These are phyloP conservation scores for Pythium phragmiticola DNA, from an alignment of 352 stramenopile genomes.

Conservation along the genomic window DNA sequence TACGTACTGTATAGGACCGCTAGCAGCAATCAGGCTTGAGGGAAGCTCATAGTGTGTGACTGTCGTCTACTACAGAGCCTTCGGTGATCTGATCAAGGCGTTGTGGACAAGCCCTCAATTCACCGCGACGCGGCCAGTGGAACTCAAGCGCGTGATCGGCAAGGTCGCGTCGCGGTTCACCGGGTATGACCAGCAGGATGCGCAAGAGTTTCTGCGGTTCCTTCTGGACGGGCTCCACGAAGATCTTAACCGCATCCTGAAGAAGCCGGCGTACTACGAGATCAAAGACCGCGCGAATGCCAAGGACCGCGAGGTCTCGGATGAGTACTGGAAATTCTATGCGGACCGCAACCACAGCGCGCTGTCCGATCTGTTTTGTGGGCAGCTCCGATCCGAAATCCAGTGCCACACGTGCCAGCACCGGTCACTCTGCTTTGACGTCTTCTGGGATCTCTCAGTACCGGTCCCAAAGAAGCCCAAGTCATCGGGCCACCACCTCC, in stretches of 20 bases:
- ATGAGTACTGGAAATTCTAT: constrained; percentile 89
- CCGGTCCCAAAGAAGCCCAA: constrained; percentile 71
- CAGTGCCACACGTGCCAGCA: constrained; percentile 69
- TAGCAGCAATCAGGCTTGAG: too few species aligned
- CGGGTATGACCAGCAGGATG: constrained; percentile 88
- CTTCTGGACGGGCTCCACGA: constrained; percentile 86
- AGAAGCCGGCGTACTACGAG: constrained; percentile 73
- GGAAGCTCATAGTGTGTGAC: neutral
- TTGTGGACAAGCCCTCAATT: constrained; percentile 66
- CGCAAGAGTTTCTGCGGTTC: constrained; percentile 90
- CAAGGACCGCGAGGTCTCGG: constrained; percentile 59
- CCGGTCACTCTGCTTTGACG: constrained; percentile 77
- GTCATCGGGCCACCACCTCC: constrained; percentile 18
- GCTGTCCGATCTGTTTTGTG: constrained; percentile 81
- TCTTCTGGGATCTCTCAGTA: constrained; percentile 83
- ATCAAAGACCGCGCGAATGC: constrained; percentile 57
- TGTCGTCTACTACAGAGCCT: constrained; percentile 34
- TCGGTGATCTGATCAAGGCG: constrained; percentile 63
- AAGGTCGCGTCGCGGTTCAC: constrained; percentile 71
- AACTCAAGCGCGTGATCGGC: constrained; percentile 75
- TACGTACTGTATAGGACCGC: neutral
- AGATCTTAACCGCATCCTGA: constrained; percentile 77
- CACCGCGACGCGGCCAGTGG: constrained; percentile 48
- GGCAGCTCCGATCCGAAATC: constrained; percentile 78
- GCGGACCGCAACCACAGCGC: constrained; percentile 58